A percentile compares a stretch with the other conserved stretches of the same genome.
phyloP scores from a whole-genome alignment of 2,329 filamentous ascomycete genomes.

The Phaeosphaeriaceae sp. region DNA sequence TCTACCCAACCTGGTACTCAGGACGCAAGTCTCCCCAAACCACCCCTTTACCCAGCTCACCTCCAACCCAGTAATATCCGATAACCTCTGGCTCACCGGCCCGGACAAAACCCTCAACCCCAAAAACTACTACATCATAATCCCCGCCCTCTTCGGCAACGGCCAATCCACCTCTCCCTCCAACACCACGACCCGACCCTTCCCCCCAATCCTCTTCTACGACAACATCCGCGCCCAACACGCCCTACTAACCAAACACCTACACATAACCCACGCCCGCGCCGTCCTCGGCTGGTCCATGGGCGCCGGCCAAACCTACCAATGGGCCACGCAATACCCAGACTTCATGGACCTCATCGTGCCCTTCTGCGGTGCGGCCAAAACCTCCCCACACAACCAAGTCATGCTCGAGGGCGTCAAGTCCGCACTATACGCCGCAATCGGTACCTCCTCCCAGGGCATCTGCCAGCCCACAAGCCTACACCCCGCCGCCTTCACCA shows the following conservation, averaged over 20 bases:
- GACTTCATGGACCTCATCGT: constrained; percentile 70
- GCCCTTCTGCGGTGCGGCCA: constrained; percentile 71
- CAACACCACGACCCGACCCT: constrained; percentile 63
- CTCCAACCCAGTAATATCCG: constrained; percentile 58
- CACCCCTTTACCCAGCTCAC: constrained; percentile 10
- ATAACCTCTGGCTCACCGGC: constrained; percentile 78
- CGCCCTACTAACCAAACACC: constrained; percentile 67
- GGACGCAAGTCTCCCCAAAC: constrained; percentile 53
- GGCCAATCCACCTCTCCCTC: constrained; percentile 72
- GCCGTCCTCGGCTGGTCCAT: constrained; percentile 74
- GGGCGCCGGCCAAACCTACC: constrained; percentile 71
- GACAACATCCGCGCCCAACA: constrained; percentile 74
- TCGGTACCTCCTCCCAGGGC: constrained; percentile 61
- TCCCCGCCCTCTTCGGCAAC: constrained; percentile 73
- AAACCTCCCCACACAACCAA: constrained; percentile 70
- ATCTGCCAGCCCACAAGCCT: constrained; percentile 40
- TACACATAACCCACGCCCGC: constrained; percentile 65
- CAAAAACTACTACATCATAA: constrained; percentile 70
- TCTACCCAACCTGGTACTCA: constrained; percentile 81
- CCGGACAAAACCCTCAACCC: constrained; percentile 69
- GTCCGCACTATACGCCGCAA: constrained; percentile 63
- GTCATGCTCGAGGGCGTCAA: constrained; percentile 72
- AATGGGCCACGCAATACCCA: constrained; percentile 68
- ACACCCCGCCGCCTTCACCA: constrained; percentile 54
- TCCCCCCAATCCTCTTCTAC: constrained; percentile 68